Evolutionary conservation across 176 grass and related monocot genomes (phyloP).

Genomic region (Areca catechu): DNA sequence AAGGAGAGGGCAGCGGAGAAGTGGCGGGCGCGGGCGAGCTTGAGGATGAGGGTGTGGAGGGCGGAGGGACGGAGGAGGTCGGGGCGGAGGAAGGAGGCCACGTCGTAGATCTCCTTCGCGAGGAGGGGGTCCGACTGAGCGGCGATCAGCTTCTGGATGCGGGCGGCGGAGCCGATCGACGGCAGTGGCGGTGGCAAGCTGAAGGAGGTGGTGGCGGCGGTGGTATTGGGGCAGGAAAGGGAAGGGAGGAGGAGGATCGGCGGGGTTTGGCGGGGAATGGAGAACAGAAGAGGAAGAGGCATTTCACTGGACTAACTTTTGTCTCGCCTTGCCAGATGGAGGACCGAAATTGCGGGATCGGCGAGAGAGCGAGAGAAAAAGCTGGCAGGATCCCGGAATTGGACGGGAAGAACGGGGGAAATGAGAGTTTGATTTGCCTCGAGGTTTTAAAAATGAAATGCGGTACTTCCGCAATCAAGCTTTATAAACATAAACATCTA

Average conservation of each 20-base stretch:
- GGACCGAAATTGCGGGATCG: no score
- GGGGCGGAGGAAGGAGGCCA: conserved; percentile 44
- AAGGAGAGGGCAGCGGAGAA: conserved; percentile 22
- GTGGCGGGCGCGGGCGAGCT: conserved; percentile 12
- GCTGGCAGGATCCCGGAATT: no score
- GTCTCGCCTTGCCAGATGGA: no score
- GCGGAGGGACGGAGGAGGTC: conserved; percentile 36
- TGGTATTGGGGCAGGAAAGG: background rate
- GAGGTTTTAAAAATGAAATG: no score
- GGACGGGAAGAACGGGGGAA: no score
- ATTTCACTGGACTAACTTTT: no score
- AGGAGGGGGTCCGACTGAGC: conserved; percentile 58
- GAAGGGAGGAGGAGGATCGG: background rate
- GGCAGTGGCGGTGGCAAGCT: background rate
- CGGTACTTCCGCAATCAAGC: no score
- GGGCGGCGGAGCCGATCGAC: conserved; percentile 38
- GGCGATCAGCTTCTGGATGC: conserved; percentile 71
- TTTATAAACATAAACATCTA: no score
- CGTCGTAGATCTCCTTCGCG: conserved; percentile 45
- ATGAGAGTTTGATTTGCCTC: no score
- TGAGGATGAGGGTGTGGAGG: conserved; percentile 41
- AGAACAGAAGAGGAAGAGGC: no score
- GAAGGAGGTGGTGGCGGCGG: background rate
- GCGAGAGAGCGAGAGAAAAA: no score
- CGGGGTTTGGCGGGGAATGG: background rate